A percentile compares a stretch with the other conserved stretches of the same genome.
Conservation (phyloP, 75 land plant genomes). For the Pinus tabuliformis region DNA sequence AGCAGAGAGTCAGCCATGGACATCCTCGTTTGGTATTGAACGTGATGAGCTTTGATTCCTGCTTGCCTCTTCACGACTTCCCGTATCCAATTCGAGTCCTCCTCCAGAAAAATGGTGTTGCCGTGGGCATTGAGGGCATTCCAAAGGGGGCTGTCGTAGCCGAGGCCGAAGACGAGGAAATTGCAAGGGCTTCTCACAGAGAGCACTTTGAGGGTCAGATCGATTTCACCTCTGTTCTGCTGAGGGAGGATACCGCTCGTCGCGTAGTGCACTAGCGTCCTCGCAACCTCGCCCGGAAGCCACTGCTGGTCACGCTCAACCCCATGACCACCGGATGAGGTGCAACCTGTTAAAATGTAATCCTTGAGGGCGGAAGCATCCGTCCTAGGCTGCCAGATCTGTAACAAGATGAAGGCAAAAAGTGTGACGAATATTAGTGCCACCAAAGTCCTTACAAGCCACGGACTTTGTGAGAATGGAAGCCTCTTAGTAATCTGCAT, state of each 20-base stretch:
- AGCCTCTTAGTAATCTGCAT: background rate
- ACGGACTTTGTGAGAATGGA: background rate
- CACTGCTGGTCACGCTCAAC: background rate
- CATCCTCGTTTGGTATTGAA: slow-evolving; percentile 45
- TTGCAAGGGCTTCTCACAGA: slow-evolving; percentile 37
- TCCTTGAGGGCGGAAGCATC: background rate
- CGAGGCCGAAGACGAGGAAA: slow-evolving; percentile 2
- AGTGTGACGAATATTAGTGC: background rate
- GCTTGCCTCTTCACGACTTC: slow-evolving; percentile 30
- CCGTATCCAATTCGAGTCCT: slow-evolving; percentile 57
- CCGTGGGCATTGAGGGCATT: slow-evolving; percentile 28
- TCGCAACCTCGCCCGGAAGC: slow-evolving; percentile 1
- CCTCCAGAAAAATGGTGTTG: slow-evolving; percentile 76
- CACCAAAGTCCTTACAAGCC: background rate
- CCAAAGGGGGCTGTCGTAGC: background rate
- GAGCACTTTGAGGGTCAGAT: slow-evolving; percentile 44
- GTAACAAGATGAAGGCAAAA: background rate
- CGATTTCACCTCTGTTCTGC: slow-evolving; percentile 64
- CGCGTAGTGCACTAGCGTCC: slow-evolving; percentile 64
- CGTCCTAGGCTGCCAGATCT: background rate
- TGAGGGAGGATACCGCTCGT: slow-evolving; percentile 59
- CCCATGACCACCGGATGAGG: no score
- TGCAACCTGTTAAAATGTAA: no score
- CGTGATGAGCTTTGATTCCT: slow-evolving; percentile 22
- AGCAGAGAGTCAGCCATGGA: slow-evolving; percentile 47